Evolutionary conservation across 179 eudicot genomes (phyloP), one percentile per base, ranked within the genome.

Genomic region (Spinacia oleracea): DNA sequence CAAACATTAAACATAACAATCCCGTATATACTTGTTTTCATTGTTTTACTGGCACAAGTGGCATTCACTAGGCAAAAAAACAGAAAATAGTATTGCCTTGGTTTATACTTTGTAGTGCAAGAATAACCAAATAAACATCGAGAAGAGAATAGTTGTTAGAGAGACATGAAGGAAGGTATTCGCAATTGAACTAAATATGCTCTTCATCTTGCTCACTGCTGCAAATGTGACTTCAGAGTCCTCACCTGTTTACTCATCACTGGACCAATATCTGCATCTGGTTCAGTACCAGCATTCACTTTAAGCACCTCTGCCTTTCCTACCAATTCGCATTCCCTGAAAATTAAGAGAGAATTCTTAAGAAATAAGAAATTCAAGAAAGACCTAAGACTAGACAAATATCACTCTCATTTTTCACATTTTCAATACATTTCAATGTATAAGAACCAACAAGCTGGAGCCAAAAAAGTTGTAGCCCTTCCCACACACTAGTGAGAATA

Each of bases 201-300:
- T 32, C 60, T 18, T 20, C 9, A 43, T 59, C 60, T 55, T 6
- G 10, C 59, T 67, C 34, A 48, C 45, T n/a, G 62, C 1, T 38
- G 6, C 3, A 48, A 58, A 48, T 16, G 64, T 23, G 9, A 10
- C 15, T 56, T 56, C 15, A 38, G 32, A 71, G 35, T 72, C 35
- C 31, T 51, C 77, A 94, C 98, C 97, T 89, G 91, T 83, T 92
- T 91, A 86, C 90, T 92, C 35, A 91, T 89, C 60, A 94, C 93
- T 27, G 98, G 97, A 68, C 98, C 98, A 59, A 94, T 88, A 82
- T 94, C 98, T 58, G 96, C 93, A 79, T 85, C 87, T 34, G 93
- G 93, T 80, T 90, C 94, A 68, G 84, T 92, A 85, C 98, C 98
- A 79, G 85, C 88, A 83, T 88, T 90, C 65, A 94, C 98, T 79